Evolutionary conservation across 805 yeast species (phyloP).

Genomic region (Saturnispora ahearnii): DNA sequence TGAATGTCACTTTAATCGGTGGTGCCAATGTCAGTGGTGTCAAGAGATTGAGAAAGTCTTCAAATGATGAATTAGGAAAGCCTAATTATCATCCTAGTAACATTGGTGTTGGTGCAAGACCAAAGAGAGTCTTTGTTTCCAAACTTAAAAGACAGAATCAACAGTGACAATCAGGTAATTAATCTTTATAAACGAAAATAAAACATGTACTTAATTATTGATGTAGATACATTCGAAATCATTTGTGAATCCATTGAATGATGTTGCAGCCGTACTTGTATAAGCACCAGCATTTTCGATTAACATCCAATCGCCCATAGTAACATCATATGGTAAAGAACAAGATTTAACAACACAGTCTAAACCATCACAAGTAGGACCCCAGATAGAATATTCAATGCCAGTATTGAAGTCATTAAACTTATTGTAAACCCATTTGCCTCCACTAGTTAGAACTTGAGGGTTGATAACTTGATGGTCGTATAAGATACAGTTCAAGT

Average conservation of each 20-base stretch:
- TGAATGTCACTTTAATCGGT: slow-evolving; percentile 23
- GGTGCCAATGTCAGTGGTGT: slow-evolving; percentile 15
- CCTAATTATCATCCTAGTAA: not conserved
- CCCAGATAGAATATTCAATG: slow-evolving; percentile 71
- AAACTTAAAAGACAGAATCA: not conserved
- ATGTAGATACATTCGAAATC: slow-evolving; percentile 56
- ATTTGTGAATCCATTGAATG: slow-evolving; percentile 80
- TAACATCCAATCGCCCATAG: slow-evolving; percentile 88
- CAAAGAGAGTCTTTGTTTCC: not conserved
- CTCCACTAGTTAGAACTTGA: slow-evolving; percentile 49
- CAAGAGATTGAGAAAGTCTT: slow-evolving; percentile 17
- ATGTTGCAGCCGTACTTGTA: slow-evolving; percentile 85
- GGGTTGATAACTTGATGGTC: slow-evolving; percentile 84
- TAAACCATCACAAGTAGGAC: slow-evolving; percentile 96
- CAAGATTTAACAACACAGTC: slow-evolving; percentile 63
- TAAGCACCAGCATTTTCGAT: slow-evolving; percentile 84
- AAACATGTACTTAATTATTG: slow-evolving; percentile 17
- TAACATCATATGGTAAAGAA: slow-evolving; percentile 48
- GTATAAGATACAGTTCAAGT: slow-evolving; percentile 84
- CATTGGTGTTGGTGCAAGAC: slow-evolving; percentile 2
- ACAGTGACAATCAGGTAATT: not conserved
- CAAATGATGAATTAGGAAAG: slow-evolving; percentile 1
- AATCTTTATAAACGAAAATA: not conserved
- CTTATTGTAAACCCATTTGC: slow-evolving; percentile 21
- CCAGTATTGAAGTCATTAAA: slow-evolving; percentile 8